Evolutionary conservation across 2,329 filamentous ascomycete species (phyloP).

Genomic region (Aspergillus hortae): DNA sequence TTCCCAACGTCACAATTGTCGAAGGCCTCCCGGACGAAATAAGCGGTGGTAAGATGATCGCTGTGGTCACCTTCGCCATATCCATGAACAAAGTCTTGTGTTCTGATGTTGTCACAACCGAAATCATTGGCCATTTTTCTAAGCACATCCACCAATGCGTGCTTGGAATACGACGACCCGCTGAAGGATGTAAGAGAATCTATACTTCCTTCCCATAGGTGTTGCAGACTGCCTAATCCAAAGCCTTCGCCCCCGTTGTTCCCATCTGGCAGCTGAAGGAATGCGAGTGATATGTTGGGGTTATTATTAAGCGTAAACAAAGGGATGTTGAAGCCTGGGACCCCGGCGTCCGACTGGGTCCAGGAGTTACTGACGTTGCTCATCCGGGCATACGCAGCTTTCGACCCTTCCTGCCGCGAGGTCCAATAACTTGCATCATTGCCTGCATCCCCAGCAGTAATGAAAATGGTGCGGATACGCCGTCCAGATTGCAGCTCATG

Average conservation of each 20-base stretch:
- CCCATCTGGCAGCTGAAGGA: constrained; percentile 15
- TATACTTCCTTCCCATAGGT: constrained; percentile 13
- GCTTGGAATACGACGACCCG: constrained; percentile 9
- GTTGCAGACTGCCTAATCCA: constrained; percentile 10
- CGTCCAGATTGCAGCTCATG: constrained; percentile 10
- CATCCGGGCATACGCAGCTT: constrained; percentile 14
- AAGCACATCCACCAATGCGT: constrained; percentile 7
- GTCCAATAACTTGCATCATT: constrained; percentile 11
- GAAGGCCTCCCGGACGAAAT: constrained; percentile 7
- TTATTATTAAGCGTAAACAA: constrained; percentile 9
- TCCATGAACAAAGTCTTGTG: constrained; percentile 11
- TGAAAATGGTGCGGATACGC: constrained; percentile 13
- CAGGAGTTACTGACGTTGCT: constrained; percentile 8
- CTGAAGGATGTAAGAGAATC: constrained; percentile 5
- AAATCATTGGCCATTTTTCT: constrained; percentile 6
- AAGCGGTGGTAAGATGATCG: constrained; percentile 13
- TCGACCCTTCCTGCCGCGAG: constrained; percentile 9
- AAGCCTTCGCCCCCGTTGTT: constrained; percentile 11
- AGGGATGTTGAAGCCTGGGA: constrained; percentile 5
- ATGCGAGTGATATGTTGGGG: constrained; percentile 10
- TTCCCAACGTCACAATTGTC: not conserved
- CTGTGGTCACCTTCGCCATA: constrained; percentile 13
- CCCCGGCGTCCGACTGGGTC: constrained; percentile 9
- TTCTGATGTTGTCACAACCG: constrained; percentile 11
- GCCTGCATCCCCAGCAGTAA: constrained; percentile 20